A percentile compares a stretch with the other conserved stretches of the same genome.
phyloP scores from a whole-genome alignment of 768 basidiomycete species.

The Chalciporus sphaerocephalus region DNA sequence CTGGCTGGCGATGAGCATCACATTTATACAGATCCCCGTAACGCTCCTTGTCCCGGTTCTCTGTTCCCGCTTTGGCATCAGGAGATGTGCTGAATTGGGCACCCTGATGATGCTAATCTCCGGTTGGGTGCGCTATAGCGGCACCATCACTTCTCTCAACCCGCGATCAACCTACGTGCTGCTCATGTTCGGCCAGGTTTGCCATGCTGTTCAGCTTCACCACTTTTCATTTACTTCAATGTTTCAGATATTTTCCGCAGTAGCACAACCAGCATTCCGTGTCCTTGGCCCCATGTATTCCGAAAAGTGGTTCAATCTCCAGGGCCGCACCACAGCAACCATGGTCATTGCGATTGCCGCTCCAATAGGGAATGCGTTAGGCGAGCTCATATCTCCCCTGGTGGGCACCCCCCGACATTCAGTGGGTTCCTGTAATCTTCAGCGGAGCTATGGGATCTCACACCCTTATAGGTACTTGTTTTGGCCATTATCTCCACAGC shows the following conservation, averaged over 20 bases:
- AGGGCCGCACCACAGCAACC: slow-evolving; percentile 74
- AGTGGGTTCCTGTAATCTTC: no score
- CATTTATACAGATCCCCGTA: no score
- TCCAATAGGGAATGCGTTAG: slow-evolving; percentile 68
- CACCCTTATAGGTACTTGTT: no score
- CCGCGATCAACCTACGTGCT: slow-evolving; percentile 55
- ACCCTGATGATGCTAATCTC: slow-evolving; percentile 52
- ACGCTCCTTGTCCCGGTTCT: slow-evolving; percentile 57
- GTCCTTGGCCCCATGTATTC: slow-evolving; percentile 78
- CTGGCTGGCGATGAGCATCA: no score
- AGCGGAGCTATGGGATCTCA: no score
- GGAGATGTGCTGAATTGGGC: slow-evolving; percentile 59
- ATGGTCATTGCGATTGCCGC: slow-evolving; percentile 59
- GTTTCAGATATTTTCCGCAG: slow-evolving; percentile 59
- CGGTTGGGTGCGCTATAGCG: slow-evolving; percentile 75
- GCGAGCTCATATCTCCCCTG: slow-evolving; percentile 67
- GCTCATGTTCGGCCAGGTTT: slow-evolving; percentile 72
- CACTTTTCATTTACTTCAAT: no score
- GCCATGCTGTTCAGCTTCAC: no score
- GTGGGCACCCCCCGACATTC: slow-evolving; percentile 52
- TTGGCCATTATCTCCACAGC: slow-evolving; percentile 70
- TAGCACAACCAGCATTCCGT: slow-evolving; percentile 72
- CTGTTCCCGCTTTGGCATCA: slow-evolving; percentile 56
- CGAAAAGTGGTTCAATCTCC: slow-evolving; percentile 77
- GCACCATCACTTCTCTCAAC: slow-evolving; percentile 52